phyloP scores from a whole-genome alignment of 805 yeast genomes.

The Danielia oregonensis region DNA sequence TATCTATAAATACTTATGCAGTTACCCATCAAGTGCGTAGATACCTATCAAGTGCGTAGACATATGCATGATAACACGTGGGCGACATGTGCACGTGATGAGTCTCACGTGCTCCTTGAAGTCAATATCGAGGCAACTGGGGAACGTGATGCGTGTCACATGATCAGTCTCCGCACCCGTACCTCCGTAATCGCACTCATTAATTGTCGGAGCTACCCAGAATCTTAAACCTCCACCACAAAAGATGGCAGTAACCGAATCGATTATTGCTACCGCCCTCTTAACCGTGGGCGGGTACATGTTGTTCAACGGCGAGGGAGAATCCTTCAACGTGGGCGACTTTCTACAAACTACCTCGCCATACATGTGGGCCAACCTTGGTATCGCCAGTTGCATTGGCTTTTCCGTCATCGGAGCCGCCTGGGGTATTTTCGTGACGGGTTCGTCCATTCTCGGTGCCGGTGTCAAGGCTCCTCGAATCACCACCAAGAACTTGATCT shows the following conservation, averaged over 20 bases:
- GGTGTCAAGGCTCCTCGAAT: conserved; percentile 98
- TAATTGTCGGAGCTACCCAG: conserved; percentile 11
- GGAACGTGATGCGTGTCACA: no score
- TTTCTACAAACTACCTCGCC: conserved; percentile 86
- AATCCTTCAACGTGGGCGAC: conserved; percentile 85
- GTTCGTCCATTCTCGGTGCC: conserved; percentile 92
- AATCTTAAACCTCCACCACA: conserved; percentile 2
- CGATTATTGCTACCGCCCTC: conserved; percentile 29
- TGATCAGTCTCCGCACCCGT: no score
- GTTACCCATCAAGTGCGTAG: no score
- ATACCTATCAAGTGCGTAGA: no score
- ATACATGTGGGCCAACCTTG: conserved; percentile 93
- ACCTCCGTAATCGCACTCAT: conserved; percentile 3
- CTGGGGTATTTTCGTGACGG: conserved; percentile 98
- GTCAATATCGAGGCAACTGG: no score
- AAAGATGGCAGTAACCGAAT: conserved; percentile 19
- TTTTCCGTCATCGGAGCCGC: conserved; percentile 96
- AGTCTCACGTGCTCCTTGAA: no score
- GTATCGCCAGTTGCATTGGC: conserved; percentile 89
- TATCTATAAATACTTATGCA: no score
- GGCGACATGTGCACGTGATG: no score
- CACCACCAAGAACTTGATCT: conserved; percentile 93
- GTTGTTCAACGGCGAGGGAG: conserved; percentile 91
- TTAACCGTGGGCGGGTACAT: conserved; percentile 49
- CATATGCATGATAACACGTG: no score